Conservation (phyloP, 768 basidiomycete genomes). For the Lenzites betulinus region DNA sequence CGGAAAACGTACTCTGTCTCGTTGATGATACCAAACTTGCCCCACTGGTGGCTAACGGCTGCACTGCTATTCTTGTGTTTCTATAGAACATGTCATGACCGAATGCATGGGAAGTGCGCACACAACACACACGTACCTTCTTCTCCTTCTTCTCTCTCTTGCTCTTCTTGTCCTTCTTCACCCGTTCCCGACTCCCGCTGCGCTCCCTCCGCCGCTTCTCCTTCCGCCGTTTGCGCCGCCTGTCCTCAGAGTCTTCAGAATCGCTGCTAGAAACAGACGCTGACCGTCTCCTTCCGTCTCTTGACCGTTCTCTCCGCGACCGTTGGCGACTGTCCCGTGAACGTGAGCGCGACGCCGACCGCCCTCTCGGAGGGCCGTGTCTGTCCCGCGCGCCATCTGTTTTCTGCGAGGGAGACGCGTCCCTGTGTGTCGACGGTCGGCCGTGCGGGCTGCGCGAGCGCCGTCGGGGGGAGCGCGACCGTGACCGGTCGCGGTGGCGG, state of each 20-base stretch:
- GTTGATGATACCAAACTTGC: constrained; percentile 84
- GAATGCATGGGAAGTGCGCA: not conserved
- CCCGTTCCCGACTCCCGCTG: constrained; percentile 44
- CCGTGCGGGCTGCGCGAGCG: constrained; percentile 2
- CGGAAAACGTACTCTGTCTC: constrained; percentile 72
- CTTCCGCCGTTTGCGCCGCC: constrained; percentile 42
- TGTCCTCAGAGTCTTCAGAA: constrained; percentile 30
- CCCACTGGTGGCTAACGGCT: constrained; percentile 74
- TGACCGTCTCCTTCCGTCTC: constrained; percentile 36
- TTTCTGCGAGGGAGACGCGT: not conserved
- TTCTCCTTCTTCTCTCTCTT: constrained; percentile 67
- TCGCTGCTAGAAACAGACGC: constrained; percentile 41
- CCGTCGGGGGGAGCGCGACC: constrained; percentile 13
- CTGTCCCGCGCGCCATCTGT: not conserved
- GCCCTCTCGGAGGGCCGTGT: not conserved
- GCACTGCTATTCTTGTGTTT: constrained; percentile 58
- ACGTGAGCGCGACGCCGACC: constrained; percentile 10
- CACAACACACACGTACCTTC: constrained; percentile 43
- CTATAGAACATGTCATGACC: constrained; percentile 26
- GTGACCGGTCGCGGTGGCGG: constrained; percentile 10
- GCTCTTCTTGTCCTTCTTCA: constrained; percentile 50
- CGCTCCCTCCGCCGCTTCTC: constrained; percentile 45
- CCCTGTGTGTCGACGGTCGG: not conserved
- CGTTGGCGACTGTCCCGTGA: constrained; percentile 12
- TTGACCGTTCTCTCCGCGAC: constrained; percentile 17